Base-by-base conservation (phyloP, 805 yeast genomes). In the Suhomyces pyralidae region DNA sequence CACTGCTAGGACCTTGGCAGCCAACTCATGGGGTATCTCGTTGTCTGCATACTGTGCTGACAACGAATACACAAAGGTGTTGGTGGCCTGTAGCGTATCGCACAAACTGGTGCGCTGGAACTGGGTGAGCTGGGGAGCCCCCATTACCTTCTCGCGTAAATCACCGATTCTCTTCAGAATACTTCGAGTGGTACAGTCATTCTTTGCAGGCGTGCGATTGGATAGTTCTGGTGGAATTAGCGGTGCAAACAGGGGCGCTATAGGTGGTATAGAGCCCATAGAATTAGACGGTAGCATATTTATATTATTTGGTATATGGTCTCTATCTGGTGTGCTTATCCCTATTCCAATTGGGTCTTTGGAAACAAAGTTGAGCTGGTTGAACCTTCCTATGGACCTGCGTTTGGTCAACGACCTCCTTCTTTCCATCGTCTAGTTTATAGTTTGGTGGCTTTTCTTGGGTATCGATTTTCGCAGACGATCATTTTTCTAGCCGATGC, bases 61-160 rank as follows among this genome's bases (percentile, higher is more conserved):
- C 24, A 57, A 45, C n/a, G 56, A 54, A 30, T 46, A 49, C 34
- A 54, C 51, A 22, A 60, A 51, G 25, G 51, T 48, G 36, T 46
- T 43, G 24, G 52, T 46, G 17, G 56, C 48, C 28, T 40, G 42
- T 5, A 56, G 38, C 24, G 55, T 51, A 9, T 56, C 56, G 2
- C 28, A 38, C 25, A 60, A 25, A 9, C 50, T 38, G 9, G 55
- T 45, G 26, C 54, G 52, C 47, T 60, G 62, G 54, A 42, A 48
- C 45, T 48, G 58, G 49, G 49, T 51, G 28, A 49, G 44, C 25
- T 36, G 42, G 19, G 45, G 32, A 5, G 48, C 28, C 19, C 12
- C 17, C n/a, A 43, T 36, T 5, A 43, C 54, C 12, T 45, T 42
- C 25, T 50, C 53, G 10, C 42, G 48, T 19, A 53, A 47, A 12